These are phyloP conservation scores for Stellera chamaejasme DNA, from an alignment of 345 rosid species.

Conservation along the genomic window DNA sequence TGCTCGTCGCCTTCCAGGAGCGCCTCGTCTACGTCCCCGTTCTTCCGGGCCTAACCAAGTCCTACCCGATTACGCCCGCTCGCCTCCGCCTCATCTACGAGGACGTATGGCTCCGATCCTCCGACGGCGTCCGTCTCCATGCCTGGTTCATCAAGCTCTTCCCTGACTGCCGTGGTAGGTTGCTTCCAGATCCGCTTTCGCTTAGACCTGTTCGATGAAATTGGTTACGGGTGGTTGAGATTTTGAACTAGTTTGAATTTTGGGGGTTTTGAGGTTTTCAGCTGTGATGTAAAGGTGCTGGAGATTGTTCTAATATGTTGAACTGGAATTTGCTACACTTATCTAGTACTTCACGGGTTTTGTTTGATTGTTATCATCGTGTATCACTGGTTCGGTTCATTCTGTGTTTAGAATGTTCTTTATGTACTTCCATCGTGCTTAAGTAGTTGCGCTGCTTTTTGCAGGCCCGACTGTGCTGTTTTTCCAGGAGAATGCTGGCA, in stretches of 20 bases:
- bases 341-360: not conserved
- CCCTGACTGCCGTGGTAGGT: constrained; percentile 70
- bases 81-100: constrained; percentile 78
- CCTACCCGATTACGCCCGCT: constrained; percentile 72
- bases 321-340: not conserved
- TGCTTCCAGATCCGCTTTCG: not conserved
- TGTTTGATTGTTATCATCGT: not conserved
- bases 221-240: no score
- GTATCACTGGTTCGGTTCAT: not conserved
- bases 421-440: not conserved
- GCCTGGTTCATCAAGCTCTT: constrained; percentile 91
- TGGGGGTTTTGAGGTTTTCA: no score
- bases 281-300: no score
- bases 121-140: constrained; percentile 90
- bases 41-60: constrained; percentile 82
- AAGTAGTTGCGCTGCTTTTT: constrained; percentile 16
- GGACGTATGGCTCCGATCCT: constrained; percentile 92
- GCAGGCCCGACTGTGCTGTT: constrained; percentile 97
- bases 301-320: not conserved
- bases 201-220: no score
- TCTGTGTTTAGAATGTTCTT: constrained; percentile 1
- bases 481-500: constrained; percentile 99
- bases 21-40: constrained; percentile 93
- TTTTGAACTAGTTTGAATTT: no score
- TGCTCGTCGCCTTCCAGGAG: constrained; percentile 94